A percentile compares a stretch with the other conserved stretches of the same genome.
phyloP scores from a whole-genome alignment of 768 basidiomycete species.

The Boletus vermiculosoides region DNA sequence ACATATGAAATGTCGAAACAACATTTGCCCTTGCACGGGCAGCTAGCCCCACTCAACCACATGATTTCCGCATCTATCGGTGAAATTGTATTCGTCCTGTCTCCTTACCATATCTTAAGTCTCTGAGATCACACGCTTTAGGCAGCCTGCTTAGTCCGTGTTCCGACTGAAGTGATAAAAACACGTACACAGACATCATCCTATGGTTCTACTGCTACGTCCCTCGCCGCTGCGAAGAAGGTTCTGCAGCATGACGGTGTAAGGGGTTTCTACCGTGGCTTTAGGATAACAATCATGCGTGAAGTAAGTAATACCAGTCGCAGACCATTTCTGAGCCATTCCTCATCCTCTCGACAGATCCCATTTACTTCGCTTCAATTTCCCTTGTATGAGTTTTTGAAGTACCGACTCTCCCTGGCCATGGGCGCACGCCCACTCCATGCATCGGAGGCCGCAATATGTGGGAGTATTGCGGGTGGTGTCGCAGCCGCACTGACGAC shows the following conservation, averaged over 20 bases:
- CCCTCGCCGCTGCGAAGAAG: constrained; percentile 55
- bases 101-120: constrained; percentile 5
- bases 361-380: constrained; percentile 97
- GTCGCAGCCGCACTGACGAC: constrained; percentile 89
- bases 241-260: constrained; percentile 63
- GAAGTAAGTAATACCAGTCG: constrained; percentile 41
- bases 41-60: constrained; percentile 65
- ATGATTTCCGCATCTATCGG: constrained; percentile 57
- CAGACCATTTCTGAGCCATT: neutral
- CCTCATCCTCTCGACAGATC: constrained; percentile 52
- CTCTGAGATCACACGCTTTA: constrained; percentile 30
- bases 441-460: constrained; percentile 77
- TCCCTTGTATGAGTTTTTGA: constrained; percentile 90
- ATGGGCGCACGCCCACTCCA: constrained; percentile 57
- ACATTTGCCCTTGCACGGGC: constrained; percentile 56
- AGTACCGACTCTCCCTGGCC: constrained; percentile 56
- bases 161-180: constrained; percentile 96
- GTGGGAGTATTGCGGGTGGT: constrained; percentile 90
- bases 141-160: constrained; percentile 89
- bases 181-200: constrained; percentile 85
- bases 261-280: constrained; percentile 85
- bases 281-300: constrained; percentile 72
- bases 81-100: constrained; percentile 48
- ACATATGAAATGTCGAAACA: constrained; percentile 89
- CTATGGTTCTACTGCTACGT: constrained; percentile 64